Evolutionary conservation across 805 yeast species (phyloP), one percentile per base, ranked within the genome.

Genomic region (Debaryomyces prosopidis): DNA sequence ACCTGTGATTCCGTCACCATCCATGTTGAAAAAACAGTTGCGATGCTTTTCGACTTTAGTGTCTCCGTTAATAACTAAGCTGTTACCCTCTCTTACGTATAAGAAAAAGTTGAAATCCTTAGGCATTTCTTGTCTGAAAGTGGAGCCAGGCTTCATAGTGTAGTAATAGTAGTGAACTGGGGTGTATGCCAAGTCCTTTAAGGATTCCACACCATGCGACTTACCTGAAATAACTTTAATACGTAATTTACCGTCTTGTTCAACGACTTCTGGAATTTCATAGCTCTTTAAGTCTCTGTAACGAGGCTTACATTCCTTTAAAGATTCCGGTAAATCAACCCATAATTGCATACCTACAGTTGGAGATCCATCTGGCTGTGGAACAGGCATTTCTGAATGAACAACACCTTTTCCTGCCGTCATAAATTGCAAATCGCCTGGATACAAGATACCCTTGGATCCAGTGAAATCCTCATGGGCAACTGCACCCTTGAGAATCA

Each of bases 361-460:
- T 16, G 69, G 67, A 16, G 77, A 66, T 1, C 84, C 80, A 34
- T 75, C 76, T 32, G 77, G 71, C 16, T 70, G 71, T 32, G 74
- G 70, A 30, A 83, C 83, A 7, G 96, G 96, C 81, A 89, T 89
- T 60, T 89, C 96, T 2, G 89, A 79, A 63, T 89, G 96, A 44
- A 87, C 87, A 31, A 89, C 81, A 41, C 95, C 97, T 55, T 77
- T 79, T 48, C 96, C 96, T 4, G 96, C 96, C 20, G 96, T 89
- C 96, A 89, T 89, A 64, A 89, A 89, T 64, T 89, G 97, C 53
- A 90, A 71, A 62, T 89, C 97, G 46, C 96, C 96, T 6, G 89
- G 81, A 49, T 79, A 75, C 43, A 90, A 68, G 7, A 87, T 73
- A 45, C 96, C 96, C 43, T 78, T 75, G n/a, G 85, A 70, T 1